Percentiles rank a stretch among this genome's conserved stretches.
Evolutionary conservation across 805 yeast species (phyloP).

Genomic region (Isabelozyma heimii): DNA sequence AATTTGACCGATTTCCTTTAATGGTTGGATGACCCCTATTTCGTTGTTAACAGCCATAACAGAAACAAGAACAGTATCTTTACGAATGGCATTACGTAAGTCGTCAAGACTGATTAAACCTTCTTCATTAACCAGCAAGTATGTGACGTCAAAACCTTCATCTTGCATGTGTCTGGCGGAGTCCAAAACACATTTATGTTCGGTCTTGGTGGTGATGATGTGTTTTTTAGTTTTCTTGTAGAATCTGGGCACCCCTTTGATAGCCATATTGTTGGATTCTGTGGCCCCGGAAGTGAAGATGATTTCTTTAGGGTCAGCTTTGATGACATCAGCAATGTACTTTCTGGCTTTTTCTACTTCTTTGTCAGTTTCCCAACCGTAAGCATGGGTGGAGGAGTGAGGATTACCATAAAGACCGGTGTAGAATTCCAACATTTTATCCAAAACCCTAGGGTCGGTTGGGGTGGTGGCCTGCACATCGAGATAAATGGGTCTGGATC

Average conservation of each 20-base stretch:
- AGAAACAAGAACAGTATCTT: constrained; percentile 87
- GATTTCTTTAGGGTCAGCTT: constrained; percentile 95
- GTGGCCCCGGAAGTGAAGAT: constrained; percentile 98
- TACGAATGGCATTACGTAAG: constrained; percentile 78
- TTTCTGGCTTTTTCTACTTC: constrained; percentile 86
- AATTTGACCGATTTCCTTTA: constrained; percentile 86
- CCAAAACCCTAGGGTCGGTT: constrained; percentile 93
- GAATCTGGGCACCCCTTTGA: constrained; percentile 95
- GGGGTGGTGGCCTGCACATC: constrained; percentile 99
- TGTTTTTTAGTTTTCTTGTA: constrained; percentile 88
- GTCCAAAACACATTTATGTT: constrained; percentile 98
- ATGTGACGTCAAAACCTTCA: constrained; percentile 96
- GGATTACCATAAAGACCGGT: constrained; percentile 98
- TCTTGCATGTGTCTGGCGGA: constrained; percentile 93
- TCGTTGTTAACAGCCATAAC: constrained; percentile 98
- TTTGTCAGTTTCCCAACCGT: constrained; percentile 98
- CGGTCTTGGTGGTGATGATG: constrained; percentile 94
- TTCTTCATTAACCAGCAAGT: constrained; percentile 75
- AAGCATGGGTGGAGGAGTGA: constrained; percentile 93
- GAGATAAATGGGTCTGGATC: constrained; percentile 87
- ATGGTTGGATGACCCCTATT: constrained; percentile 95
- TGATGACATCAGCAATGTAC: constrained; percentile 77
- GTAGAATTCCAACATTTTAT: constrained; percentile 77
- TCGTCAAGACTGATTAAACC: constrained; percentile 80
- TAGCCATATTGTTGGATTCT: constrained; percentile 90